These are phyloP conservation scores for Carpinus viminea DNA, from an alignment of 306 rosid genomes.

Conservation along the genomic window DNA sequence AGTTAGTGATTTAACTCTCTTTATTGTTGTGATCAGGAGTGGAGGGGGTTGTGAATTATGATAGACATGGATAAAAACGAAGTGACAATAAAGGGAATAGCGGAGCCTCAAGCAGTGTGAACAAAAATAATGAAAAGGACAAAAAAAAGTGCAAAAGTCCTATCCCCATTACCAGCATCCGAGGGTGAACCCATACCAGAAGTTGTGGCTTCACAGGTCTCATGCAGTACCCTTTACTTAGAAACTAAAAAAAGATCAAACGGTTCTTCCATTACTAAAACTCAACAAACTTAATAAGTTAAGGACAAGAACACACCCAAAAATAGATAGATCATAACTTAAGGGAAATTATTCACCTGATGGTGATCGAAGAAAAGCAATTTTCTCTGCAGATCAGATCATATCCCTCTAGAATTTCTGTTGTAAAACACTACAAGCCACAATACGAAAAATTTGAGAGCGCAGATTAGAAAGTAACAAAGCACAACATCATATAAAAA, in stretches of 20 bases:
- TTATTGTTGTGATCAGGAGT: conserved; percentile 49
- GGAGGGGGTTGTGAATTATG: conserved; percentile 47
- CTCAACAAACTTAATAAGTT: neutral
- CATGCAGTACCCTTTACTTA: neutral
- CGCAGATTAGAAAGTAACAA: no score
- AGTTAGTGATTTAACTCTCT: neutral
- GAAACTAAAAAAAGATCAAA: no score
- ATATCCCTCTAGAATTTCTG: no score
- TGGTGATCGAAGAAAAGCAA: no score
- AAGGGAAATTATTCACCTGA: no score
- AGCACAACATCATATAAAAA: no score
- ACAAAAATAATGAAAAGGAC: conserved; percentile 60
- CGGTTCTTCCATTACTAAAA: neutral
- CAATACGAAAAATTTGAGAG: no score
- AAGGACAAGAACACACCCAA: neutral
- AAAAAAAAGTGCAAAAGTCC: conserved; percentile 57
- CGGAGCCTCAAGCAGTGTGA: conserved; percentile 77
- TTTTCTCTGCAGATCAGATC: no score
- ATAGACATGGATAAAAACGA: conserved; percentile 69
- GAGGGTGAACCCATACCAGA: conserved; percentile 85
- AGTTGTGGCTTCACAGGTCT: conserved; percentile 81
- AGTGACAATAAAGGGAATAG: conserved; percentile 78
- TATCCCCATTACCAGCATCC: conserved; percentile 73
- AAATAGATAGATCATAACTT: no score
- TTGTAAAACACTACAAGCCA: no score